These are phyloP conservation scores for Sorghum bicolor DNA, from an alignment of 176 grass and related monocot genomes.

Conservation along the genomic window Sorghum_bicolor_NCBIv3 NC_012874.2:68409001-68409500, in stretches of 20 bases:
- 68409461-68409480: background rate
- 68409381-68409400: background rate
- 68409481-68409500: background rate
- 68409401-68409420: background rate
- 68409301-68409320: constrained; percentile 4
- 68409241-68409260: background rate
- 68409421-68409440: background rate
- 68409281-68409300: background rate
- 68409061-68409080: no score
- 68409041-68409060: no score
- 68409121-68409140: no score
- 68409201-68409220: constrained; percentile 94
- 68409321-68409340: constrained; percentile 16
- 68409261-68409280: background rate
- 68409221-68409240: constrained; percentile 19
- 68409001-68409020: no score
- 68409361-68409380: constrained; percentile 10
- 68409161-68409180: no score
- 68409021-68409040: no score
- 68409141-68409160: no score
- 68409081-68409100: no score
- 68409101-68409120: no score
- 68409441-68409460: background rate
- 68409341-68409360: constrained; percentile 1
- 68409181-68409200: no score